Evolutionary conservation across 768 basidiomycete species (phyloP).

Genomic region (Lentinula guzmanii): DNA sequence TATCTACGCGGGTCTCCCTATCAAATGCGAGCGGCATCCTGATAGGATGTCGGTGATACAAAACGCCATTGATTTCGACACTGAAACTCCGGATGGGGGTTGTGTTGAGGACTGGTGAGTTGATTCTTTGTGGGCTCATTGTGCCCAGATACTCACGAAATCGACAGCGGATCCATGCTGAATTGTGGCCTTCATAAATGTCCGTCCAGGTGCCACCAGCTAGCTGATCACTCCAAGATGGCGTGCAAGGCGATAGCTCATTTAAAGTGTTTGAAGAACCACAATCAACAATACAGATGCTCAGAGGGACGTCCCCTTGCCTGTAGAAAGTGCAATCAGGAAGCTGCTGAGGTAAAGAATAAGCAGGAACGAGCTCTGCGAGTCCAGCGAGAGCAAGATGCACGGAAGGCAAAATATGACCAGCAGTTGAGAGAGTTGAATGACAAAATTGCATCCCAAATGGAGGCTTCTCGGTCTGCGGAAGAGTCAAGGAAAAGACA

Average conservation of each 20-base stretch:
- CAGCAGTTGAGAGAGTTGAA: slow-evolving; percentile 36
- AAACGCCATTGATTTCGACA: slow-evolving; percentile 42
- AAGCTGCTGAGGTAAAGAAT: slow-evolving; percentile 31
- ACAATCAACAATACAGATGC: slow-evolving; percentile 40
- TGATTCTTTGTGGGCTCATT: neutral
- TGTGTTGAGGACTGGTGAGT: slow-evolving; percentile 55
- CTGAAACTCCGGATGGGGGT: slow-evolving; percentile 54
- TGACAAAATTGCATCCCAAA: slow-evolving; percentile 28
- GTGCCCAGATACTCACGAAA: neutral
- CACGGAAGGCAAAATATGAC: slow-evolving; percentile 36
- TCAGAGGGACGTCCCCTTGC: slow-evolving; percentile 24
- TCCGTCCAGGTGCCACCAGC: slow-evolving; percentile 56
- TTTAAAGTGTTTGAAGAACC: slow-evolving; percentile 37
- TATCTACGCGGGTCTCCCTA: slow-evolving; percentile 55
- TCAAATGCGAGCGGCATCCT: slow-evolving; percentile 53
- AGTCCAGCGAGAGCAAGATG: slow-evolving; percentile 38
- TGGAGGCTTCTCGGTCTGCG: slow-evolving; percentile 26
- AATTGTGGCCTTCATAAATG: slow-evolving; percentile 50
- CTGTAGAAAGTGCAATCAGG: slow-evolving; percentile 45
- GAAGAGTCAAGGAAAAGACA: slow-evolving; percentile 29
- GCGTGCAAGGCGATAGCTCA: slow-evolving; percentile 32
- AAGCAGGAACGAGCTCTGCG: slow-evolving; percentile 33
- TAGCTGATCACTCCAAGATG: slow-evolving; percentile 50
- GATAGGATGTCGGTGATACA: slow-evolving; percentile 31
- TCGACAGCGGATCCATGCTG: slow-evolving; percentile 38